Evolutionary conservation across 768 basidiomycete genomes (phyloP), one percentile per base, ranked within the genome.

Genomic region (Serendipita indica): DNA sequence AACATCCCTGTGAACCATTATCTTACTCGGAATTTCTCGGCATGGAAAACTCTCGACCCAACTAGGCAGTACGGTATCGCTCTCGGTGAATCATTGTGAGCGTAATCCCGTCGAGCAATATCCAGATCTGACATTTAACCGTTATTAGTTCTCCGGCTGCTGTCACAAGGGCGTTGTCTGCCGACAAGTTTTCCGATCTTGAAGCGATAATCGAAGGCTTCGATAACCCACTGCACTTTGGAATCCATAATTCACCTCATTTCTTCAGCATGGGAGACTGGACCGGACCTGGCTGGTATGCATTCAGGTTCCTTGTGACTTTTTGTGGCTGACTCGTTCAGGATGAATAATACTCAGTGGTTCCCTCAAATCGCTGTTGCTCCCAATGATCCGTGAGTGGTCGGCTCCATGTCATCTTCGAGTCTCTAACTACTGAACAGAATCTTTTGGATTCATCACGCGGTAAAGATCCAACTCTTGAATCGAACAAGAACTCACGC

Each of bases 341-440:
- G 49, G 49, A 16, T 54, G n/a, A 4, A 12, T 7, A 28, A 28
- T 5, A 54, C 49, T 1, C 22, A 20, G 16, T 54, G 49, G 49
- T 54, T 22, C 22, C 49, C 49, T 22, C 22, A 54, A 20, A 28
- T 18, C 7, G 30, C 7, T 27, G 30, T 28, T 4, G 49, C 49
- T 20, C 49, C 49, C n/a, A 54, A 54, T n/a, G 49, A 54, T 28
- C 49, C 49, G n/a, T n/a, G n/a, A n/a, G n/a, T n/a, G n/a, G n/a
- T n/a, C n/a, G n/a, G n/a, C n/a, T n/a, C n/a, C n/a, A n/a, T n/a
- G n/a, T n/a, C n/a, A n/a, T n/a, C n/a, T n/a, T n/a, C n/a, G n/a
- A n/a, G n/a, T n/a, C n/a, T n/a, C n/a, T n/a, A n/a, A n/a, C n/a
- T n/a, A n/a, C n/a, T n/a, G n/a, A n/a, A n/a, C n/a, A n/a, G n/a